phyloP scores from a whole-genome alignment of 805 yeast species.

The Grigorovia humatica region DNA sequence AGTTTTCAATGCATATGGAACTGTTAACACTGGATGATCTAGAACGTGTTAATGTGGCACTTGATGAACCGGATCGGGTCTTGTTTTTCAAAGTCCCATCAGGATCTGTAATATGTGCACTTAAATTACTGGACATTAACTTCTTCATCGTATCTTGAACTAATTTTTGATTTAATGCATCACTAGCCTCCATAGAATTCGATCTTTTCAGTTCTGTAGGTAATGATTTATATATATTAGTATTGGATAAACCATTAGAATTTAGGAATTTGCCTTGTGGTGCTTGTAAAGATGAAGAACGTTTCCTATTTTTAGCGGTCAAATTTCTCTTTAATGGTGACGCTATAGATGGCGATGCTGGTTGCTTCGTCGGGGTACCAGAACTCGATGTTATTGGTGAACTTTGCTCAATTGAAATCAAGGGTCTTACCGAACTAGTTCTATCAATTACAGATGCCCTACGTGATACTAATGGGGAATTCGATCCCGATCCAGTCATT shows the following conservation, averaged over 20 bases:
- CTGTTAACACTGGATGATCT: constrained; percentile 4
- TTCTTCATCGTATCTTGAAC: constrained; percentile 18
- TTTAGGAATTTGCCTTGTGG: background rate
- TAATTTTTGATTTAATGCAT: constrained; percentile 19
- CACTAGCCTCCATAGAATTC: constrained; percentile 24
- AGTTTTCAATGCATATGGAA: background rate
- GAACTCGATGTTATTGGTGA: background rate
- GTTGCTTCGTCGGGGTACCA: background rate
- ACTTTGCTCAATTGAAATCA: background rate
- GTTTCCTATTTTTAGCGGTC: constrained; percentile 12
- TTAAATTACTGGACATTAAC: constrained; percentile 6
- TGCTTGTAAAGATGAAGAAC: constrained; percentile 28
- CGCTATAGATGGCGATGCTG: background rate
- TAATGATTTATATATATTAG: constrained; percentile 1
- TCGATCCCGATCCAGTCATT: constrained; percentile 1
- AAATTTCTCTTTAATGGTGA: background rate
- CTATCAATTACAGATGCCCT: constrained; percentile 5
- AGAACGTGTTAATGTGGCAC: constrained; percentile 1
- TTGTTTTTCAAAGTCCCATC: background rate
- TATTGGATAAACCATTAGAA: background rate
- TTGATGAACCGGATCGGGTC: background rate
- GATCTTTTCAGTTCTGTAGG: constrained; percentile 13
- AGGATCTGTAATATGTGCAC: background rate
- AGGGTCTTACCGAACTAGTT: background rate
- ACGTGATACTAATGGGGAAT: constrained; percentile 9